Conservation (phyloP, 78 protist species). For the Creolimax fragrantissima region DNA sequence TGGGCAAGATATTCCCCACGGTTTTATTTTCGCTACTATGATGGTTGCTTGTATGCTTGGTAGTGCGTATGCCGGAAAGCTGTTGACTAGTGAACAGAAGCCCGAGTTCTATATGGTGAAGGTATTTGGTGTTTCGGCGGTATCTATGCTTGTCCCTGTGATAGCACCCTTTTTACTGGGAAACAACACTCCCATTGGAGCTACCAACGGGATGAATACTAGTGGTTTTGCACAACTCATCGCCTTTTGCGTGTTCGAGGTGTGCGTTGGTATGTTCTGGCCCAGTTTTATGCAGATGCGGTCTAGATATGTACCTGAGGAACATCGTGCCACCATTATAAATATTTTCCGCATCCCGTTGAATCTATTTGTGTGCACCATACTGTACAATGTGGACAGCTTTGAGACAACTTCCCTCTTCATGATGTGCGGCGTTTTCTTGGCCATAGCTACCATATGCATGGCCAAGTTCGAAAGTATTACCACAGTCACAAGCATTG, state of each 20-base stretch:
- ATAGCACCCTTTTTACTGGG: background rate
- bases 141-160: background rate
- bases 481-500: background rate
- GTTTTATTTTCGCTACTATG: conserved; percentile 72
- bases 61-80: background rate
- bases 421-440: background rate
- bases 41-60: conserved; percentile 84
- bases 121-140: background rate
- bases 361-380: conserved; percentile 61
- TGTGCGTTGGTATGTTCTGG: conserved; percentile 70
- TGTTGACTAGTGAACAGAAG: background rate
- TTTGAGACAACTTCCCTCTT: background rate
- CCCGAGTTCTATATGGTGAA: background rate
- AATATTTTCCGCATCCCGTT: conserved; percentile 83
- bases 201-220: background rate
- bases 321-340: conserved; percentile 62
- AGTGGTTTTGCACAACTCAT: background rate
- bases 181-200: background rate
- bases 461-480: background rate
- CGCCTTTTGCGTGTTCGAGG: conserved; percentile 68
- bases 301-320: conserved; percentile 60
- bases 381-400: background rate
- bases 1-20: conserved; percentile 37
- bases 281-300: conserved; percentile 72
- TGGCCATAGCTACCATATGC: background rate